phyloP scores from a whole-genome alignment of 257 asterid species.

The Penstemon barbatus region DNA sequence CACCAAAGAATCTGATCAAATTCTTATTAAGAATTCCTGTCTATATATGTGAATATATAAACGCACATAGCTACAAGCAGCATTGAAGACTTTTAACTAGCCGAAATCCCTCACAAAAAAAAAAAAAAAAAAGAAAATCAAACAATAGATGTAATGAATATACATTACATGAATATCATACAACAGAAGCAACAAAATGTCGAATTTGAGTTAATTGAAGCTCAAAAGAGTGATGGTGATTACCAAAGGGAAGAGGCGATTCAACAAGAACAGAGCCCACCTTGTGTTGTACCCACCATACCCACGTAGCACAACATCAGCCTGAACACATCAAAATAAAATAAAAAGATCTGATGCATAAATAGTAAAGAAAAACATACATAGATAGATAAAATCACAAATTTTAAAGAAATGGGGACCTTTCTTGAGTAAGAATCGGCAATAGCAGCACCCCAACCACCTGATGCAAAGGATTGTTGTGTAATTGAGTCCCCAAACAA shows the following conservation, averaged over 20 bases:
- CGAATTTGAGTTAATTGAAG: background rate
- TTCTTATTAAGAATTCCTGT: too few relatives aligned
- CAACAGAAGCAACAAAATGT: background rate
- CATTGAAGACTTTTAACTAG: too few relatives aligned
- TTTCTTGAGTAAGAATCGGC: slow-evolving; percentile 78
- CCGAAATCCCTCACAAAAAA: too few relatives aligned
- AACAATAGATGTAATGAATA: too few relatives aligned
- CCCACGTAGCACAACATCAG: slow-evolving; percentile 85
- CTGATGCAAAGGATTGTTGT: slow-evolving; percentile 67
- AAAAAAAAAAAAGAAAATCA: too few relatives aligned
- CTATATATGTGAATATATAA: too few relatives aligned
- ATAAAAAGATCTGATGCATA: background rate
- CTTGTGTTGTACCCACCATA: slow-evolving; percentile 91
- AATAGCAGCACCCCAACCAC: slow-evolving; percentile 95
- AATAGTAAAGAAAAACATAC: slow-evolving; percentile 13
- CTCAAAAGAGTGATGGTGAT: slow-evolving; percentile 1
- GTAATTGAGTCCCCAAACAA: slow-evolving; percentile 93
- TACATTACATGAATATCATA: background rate
- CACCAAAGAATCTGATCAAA: slow-evolving; percentile 22
- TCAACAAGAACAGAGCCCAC: slow-evolving; percentile 91
- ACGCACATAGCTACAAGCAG: background rate
- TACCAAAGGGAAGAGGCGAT: slow-evolving; percentile 82
- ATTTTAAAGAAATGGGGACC: slow-evolving; percentile 30
- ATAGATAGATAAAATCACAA: background rate
- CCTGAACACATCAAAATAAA: slow-evolving; percentile 44